Base-by-base conservation (phyloP, 306 rosid species). In the Morella rubra region DNA sequence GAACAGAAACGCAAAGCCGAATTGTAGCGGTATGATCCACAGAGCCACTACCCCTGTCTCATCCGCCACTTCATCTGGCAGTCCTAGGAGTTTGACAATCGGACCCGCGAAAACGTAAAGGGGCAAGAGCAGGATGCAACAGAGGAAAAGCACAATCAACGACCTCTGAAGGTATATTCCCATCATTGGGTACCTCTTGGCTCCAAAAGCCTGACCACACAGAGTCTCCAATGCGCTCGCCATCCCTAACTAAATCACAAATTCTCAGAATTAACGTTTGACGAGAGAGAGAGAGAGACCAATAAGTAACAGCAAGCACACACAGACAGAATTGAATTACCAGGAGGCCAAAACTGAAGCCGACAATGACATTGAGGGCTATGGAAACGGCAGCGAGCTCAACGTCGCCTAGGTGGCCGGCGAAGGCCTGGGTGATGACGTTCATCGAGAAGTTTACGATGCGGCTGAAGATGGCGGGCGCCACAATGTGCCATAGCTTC, bases 191-290 rank as follows among this genome's bases (percentile, higher is more conserved):
- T 84, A 82, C 60, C 89, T 86, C 82, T 88, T 88, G 0, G 97
- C 97, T 0, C 98, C 98, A 44, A 9, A 93, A 0, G 98, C 98
- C 78, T 93, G 97, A 22, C 98, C 98, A 5, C 97, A 93, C 0
- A 91, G 86, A 0, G 97, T 93, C 76, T 93, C 93, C 7, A 93
- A 84, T 0, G 96, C 96, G 37, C 98, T 91, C 3, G 96, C 96
- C 98, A 93, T 93, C 14, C 98, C 98, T 71, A 91, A 45, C 98
- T 93, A 59, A 51, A 16, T 27, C 2, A n/a, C 40, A 0, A 49
- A 70, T 16, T 9, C 8, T 52, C 56, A 47, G 51, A 47, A 32
- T 32, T 32, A 32, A 32, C 37, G 37, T 32, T 32, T 32, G 37
- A 32, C 37, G 37, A 32, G 37, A 27, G 32, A 47, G 9, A 10